Evolutionary conservation across 1,139 yeast species (phyloP).

Genomic region (Hemisphaericaspora subhashii): DNA sequence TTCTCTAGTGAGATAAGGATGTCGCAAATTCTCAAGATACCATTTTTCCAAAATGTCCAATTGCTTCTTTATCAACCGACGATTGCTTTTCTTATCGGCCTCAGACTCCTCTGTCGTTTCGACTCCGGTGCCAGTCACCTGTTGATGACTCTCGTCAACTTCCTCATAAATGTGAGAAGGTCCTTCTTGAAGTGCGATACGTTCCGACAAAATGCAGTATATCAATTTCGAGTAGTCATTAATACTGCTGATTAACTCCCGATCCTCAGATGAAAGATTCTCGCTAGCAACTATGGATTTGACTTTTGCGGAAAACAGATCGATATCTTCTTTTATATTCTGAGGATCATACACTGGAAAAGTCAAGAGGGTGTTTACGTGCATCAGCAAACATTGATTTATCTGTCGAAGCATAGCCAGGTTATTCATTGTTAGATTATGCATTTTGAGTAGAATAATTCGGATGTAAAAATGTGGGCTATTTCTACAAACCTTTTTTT

Average conservation of each 20-base stretch:
- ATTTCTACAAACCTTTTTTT: no score
- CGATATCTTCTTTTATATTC: constrained; percentile 11
- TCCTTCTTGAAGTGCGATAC: constrained; percentile 6
- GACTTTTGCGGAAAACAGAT: constrained; percentile 2
- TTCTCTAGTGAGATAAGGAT: constrained; percentile 8
- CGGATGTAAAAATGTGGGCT: neutral
- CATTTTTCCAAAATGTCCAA: constrained; percentile 10
- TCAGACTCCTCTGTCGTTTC: constrained; percentile 1
- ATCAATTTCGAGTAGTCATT: constrained; percentile 4
- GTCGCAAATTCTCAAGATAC: constrained; percentile 9
- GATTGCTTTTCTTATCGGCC: neutral
- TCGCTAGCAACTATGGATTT: constrained; percentile 2
- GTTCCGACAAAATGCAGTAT: constrained; percentile 4
- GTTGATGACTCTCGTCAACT: neutral
- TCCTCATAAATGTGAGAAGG: neutral
- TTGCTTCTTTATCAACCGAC: constrained; percentile 4
- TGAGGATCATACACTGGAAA: constrained; percentile 16
- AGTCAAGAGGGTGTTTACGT: constrained; percentile 17
- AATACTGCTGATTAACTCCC: constrained; percentile 3
- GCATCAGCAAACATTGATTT: constrained; percentile 10
- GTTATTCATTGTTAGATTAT: neutral
- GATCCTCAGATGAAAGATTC: constrained; percentile 2
- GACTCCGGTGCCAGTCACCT: no score
- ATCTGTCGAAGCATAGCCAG: constrained; percentile 4
- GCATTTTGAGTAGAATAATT: neutral